Evolutionary conservation across 2,329 filamentous ascomycete species (phyloP).

Genomic region (Fusarium graminum): DNA sequence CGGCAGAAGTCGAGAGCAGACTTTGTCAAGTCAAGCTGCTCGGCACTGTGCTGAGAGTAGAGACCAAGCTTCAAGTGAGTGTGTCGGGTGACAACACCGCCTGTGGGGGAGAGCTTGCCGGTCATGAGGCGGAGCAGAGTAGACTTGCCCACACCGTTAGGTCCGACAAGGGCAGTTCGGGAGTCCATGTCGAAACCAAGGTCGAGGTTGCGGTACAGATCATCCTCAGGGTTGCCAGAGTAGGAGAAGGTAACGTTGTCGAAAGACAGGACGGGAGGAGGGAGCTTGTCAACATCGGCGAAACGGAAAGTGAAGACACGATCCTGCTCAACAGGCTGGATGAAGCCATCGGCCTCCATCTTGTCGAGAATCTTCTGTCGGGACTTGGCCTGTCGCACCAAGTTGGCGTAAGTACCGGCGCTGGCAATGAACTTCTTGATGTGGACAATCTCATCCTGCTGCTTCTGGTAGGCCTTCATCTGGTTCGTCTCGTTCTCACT

Average conservation of each 20-base stretch:
- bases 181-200: constrained; percentile 99
- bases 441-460: constrained; percentile 98
- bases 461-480: constrained; percentile 98
- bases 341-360: constrained; percentile 99
- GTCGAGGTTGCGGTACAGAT: constrained; percentile 95
- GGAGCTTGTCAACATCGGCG: constrained; percentile 99
- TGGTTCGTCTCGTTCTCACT: constrained; percentile 96
- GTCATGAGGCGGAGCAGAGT: constrained; percentile 97
- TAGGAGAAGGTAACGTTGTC: constrained; percentile 99
- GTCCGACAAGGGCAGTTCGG: constrained; percentile 93
- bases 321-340: constrained; percentile 88
- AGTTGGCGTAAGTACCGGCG: constrained; percentile 99
- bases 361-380: constrained; percentile 99
- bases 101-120: constrained; percentile 88
- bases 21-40: constrained; percentile 98
- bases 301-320: constrained; percentile 97
- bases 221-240: constrained; percentile 88
- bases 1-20: constrained; percentile 97
- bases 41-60: constrained; percentile 98
- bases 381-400: constrained; percentile 98
- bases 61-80: constrained; percentile 98
- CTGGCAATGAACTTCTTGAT: constrained; percentile 99
- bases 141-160: constrained; percentile 99
- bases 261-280: constrained; percentile 94
- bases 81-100: constrained; percentile 86